phyloP scores from a whole-genome alignment of 768 basidiomycete genomes.

The Tricholoma bakamatsutake region DNA sequence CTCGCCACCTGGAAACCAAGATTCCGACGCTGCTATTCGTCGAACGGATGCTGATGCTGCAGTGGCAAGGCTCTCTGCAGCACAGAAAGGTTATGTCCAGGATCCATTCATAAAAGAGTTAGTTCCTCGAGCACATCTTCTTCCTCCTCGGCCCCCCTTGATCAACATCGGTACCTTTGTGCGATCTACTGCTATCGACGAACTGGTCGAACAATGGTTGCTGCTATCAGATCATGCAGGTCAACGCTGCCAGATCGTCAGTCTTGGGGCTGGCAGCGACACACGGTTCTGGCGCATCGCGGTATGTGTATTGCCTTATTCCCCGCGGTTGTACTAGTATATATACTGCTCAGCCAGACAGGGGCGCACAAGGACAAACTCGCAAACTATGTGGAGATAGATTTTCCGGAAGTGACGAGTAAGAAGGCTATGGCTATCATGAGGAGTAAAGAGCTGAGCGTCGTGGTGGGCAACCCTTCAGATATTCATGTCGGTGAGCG shows the following conservation, averaged over 20 bases:
- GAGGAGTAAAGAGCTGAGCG: slow-evolving; percentile 54
- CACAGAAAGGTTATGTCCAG: slow-evolving; percentile 67
- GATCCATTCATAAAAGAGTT: slow-evolving; percentile 72
- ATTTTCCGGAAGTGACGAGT: slow-evolving; percentile 81
- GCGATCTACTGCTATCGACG: slow-evolving; percentile 75
- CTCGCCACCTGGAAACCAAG: slow-evolving; percentile 16
- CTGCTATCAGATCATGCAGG: slow-evolving; percentile 34
- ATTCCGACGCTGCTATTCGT: slow-evolving; percentile 60
- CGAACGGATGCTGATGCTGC: slow-evolving; percentile 82
- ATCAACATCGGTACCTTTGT: slow-evolving; percentile 96
- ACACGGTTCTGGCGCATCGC: slow-evolving; percentile 89
- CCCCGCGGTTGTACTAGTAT: slow-evolving; percentile 2
- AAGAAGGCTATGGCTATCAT: slow-evolving; percentile 80
- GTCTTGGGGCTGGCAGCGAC: slow-evolving; percentile 93
- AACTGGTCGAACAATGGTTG: slow-evolving; percentile 65
- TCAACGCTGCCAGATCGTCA: slow-evolving; percentile 79
- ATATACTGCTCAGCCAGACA: slow-evolving; percentile 39
- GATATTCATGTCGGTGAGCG: slow-evolving; percentile 38
- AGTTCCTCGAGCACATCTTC: slow-evolving; percentile 59
- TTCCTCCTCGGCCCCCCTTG: slow-evolving; percentile 68
- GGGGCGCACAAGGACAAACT: slow-evolving; percentile 45
- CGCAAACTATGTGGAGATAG: slow-evolving; percentile 76
- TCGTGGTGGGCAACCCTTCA: slow-evolving; percentile 38
- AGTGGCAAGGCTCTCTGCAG: slow-evolving; percentile 81
- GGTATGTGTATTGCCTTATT: slow-evolving; percentile 42